Conservation (phyloP, 306 rosid species). For the Cucurbita maxima region DNA sequence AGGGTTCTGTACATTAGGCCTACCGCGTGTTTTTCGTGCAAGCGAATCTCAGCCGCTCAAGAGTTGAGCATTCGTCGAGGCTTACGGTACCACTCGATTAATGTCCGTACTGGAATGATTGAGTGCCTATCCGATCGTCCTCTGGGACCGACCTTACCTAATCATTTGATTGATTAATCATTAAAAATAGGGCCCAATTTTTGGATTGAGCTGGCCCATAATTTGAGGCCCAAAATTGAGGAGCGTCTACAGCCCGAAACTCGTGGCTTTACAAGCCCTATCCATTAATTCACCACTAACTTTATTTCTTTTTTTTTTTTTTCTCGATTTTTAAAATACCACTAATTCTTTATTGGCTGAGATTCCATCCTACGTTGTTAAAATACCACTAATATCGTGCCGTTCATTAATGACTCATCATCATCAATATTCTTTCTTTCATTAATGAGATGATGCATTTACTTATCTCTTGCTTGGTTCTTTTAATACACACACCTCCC, state of each 20-base stretch:
- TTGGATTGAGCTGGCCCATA: not conserved
- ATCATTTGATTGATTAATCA: not conserved
- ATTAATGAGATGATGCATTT: too few species aligned
- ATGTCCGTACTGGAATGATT: not conserved
- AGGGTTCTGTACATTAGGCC: not conserved
- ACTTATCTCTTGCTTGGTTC: too few species aligned
- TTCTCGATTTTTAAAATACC: not conserved
- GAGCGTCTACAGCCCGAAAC: not conserved
- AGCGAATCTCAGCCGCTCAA: not conserved
- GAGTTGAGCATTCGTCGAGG: too few species aligned
- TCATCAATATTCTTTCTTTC: too few species aligned
- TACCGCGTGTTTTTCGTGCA: not conserved
- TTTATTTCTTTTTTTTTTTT: not conserved
- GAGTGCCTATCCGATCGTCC: not conserved
- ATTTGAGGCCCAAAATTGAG: not conserved
- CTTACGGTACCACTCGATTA: not conserved
- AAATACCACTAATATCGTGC: too few species aligned
- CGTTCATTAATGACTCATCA: too few species aligned
- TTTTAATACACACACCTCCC: too few species aligned
- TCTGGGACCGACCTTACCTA: not conserved
- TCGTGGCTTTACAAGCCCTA: constrained; percentile 1
- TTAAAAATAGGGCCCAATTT: not conserved
- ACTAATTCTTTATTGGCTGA: not conserved
- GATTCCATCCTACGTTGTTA: not conserved
- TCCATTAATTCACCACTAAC: not conserved